Percentiles rank a stretch among this genome's conserved stretches.
Conservation (phyloP, 2,329 filamentous ascomycete species). For the Colletotrichum camelliae region DNA sequence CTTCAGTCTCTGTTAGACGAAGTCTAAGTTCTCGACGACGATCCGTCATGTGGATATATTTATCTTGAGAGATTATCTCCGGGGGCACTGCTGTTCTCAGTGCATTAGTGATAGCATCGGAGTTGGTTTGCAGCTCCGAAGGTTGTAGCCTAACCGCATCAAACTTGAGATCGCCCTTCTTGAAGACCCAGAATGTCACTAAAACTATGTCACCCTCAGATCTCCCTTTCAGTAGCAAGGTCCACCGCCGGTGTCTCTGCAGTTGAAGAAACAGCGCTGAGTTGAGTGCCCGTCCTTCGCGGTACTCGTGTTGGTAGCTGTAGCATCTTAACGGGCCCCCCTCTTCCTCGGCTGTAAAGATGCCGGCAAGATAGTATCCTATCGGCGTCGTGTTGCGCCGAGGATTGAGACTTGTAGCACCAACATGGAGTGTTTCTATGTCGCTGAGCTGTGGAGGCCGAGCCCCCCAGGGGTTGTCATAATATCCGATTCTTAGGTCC, state of each 20-base stretch:
- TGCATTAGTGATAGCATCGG: not conserved
- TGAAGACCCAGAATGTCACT: not conserved
- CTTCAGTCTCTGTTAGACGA: not conserved
- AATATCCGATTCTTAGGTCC: not conserved
- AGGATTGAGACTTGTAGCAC: not conserved
- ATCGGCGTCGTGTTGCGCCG: not conserved
- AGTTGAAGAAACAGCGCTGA: not conserved
- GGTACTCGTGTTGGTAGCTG: constrained; percentile 1
- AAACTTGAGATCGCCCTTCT: not conserved
- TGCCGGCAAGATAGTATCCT: not conserved
- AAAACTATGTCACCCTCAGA: not conserved
- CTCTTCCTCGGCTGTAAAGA: not conserved
- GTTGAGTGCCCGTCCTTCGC: not conserved
- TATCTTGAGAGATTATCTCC: not conserved
- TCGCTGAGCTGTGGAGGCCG: not conserved
- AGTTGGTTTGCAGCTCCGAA: not conserved
- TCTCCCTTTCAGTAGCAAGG: not conserved
- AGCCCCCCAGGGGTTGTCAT: not conserved
- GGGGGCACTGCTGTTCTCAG: not conserved
- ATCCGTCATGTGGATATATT: not conserved
- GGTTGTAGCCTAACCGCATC: not conserved
- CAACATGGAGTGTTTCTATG: not conserved
- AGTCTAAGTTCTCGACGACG: not conserved
- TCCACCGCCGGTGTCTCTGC: not conserved
- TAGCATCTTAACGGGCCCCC: not conserved